phyloP scores from a whole-genome alignment of 1,139 yeast species.

The Suhomyces atakaporum region DNA sequence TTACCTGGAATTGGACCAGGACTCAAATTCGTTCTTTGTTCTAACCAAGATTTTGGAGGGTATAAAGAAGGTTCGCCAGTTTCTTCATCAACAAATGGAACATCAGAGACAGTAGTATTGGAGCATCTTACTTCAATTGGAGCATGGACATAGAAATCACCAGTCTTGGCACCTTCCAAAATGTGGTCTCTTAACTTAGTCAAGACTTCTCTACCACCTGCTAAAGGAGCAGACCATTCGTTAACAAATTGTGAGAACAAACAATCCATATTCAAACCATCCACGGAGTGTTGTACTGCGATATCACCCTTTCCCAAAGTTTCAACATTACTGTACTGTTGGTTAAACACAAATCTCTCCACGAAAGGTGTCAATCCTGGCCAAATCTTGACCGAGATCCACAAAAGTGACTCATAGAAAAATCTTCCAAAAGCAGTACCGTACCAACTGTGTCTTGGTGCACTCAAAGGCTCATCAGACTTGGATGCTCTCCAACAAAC shows the following conservation, averaged over 20 bases:
- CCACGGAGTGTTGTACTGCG: conserved; percentile 79
- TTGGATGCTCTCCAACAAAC: conserved; percentile 89
- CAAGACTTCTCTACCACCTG: conserved; percentile 71
- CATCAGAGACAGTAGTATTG: conserved; percentile 63
- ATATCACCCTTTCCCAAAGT: conserved; percentile 65
- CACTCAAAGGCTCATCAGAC: conserved; percentile 61
- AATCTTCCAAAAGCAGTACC: conserved; percentile 77
- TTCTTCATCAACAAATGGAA: conserved; percentile 41
- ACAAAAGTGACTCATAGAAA: conserved; percentile 76
- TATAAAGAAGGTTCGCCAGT: conserved; percentile 49
- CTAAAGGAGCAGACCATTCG: conserved; percentile 94
- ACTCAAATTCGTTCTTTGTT: conserved; percentile 37
- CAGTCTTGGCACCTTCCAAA: conserved; percentile 56
- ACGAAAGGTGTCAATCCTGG: conserved; percentile 82
- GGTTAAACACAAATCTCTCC: conserved; percentile 79
- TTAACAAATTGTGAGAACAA: conserved; percentile 90
- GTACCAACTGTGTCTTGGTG: conserved; percentile 79
- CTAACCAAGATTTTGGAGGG: conserved; percentile 45
- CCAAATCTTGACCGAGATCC: conserved; percentile 71
- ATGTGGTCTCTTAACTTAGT: conserved; percentile 64
- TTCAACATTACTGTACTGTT: conserved; percentile 80
- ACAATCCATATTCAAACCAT: conserved; percentile 94
- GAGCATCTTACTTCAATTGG: conserved; percentile 95
- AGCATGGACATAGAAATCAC: conserved; percentile 83
- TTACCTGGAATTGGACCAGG: conserved; percentile 86